These are phyloP conservation scores for Laburnicola sp. DNA, from an alignment of 2,329 filamentous ascomycete genomes.

Conservation along the genomic window DNA sequence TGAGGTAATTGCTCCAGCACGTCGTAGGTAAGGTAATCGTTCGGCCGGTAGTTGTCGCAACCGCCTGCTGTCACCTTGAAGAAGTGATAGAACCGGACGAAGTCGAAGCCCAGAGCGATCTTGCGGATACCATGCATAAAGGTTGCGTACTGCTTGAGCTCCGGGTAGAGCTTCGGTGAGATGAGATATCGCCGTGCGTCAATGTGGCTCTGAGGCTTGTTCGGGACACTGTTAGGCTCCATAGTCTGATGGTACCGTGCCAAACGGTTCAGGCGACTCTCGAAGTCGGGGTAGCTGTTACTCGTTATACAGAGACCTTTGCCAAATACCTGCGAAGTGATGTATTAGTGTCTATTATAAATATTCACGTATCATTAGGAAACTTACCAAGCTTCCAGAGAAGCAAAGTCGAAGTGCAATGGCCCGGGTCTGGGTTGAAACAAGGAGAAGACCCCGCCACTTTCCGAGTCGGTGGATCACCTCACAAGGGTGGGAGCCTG, in stretches of 20 bases:
- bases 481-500: slow-evolving; percentile 15
- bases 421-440: slow-evolving; percentile 28
- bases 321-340: slow-evolving; percentile 15
- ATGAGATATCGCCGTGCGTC: slow-evolving; percentile 19
- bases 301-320: slow-evolving; percentile 19
- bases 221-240: slow-evolving; percentile 11
- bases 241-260: slow-evolving; percentile 20
- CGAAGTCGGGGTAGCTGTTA: neutral
- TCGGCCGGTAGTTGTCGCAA: slow-evolving; percentile 12
- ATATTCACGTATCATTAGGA: slow-evolving; percentile 15
- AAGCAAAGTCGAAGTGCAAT: slow-evolving; percentile 29
- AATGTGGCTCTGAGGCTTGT: neutral
- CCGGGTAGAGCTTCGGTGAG: slow-evolving; percentile 25
- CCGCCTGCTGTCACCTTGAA: slow-evolving; percentile 26
- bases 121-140: slow-evolving; percentile 32
- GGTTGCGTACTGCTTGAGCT: slow-evolving; percentile 28
- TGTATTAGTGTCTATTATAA: neutral
- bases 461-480: slow-evolving; percentile 19
- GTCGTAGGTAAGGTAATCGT: slow-evolving; percentile 13
- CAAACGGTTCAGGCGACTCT: slow-evolving; percentile 16
- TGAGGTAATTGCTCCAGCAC: slow-evolving; percentile 26
- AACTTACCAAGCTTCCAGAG: slow-evolving; percentile 12
- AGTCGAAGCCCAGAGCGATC: slow-evolving; percentile 24
- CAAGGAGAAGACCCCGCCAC: slow-evolving; percentile 21
- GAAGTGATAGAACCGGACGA: slow-evolving; percentile 27